Conservation (phyloP, 176 grass and related monocot species). For the Musa itinerans region DNA sequence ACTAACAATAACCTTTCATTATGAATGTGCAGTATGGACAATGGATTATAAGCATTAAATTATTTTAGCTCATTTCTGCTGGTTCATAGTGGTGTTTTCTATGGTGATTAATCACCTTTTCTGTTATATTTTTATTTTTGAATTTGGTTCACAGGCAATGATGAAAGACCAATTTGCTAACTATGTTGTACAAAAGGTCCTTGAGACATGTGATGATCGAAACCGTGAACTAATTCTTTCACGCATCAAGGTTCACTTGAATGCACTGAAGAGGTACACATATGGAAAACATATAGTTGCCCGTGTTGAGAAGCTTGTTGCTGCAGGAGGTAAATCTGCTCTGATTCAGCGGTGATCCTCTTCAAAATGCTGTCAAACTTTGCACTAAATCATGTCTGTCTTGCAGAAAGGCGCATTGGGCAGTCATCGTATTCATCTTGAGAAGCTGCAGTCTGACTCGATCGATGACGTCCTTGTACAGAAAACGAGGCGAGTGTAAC, state of each 20-base stretch:
- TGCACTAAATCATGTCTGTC: background rate
- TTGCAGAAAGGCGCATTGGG: slow-evolving; percentile 51
- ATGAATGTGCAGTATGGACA: no score
- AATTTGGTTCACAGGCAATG: slow-evolving; percentile 50
- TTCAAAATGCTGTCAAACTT: background rate
- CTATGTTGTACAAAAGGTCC: slow-evolving; percentile 95
- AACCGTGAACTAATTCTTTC: slow-evolving; percentile 88
- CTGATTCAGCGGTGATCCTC: background rate
- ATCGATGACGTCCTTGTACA: slow-evolving; percentile 64
- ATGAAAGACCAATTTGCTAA: slow-evolving; percentile 99
- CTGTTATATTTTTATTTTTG: background rate
- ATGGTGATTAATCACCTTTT: background rate
- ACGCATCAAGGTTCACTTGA: slow-evolving; percentile 95
- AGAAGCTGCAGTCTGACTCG: slow-evolving; percentile 32
- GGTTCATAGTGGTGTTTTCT: background rate
- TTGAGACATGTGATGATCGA: slow-evolving; percentile 86
- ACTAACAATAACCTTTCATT: no score
- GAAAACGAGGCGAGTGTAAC: slow-evolving; percentile 74
- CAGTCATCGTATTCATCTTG: slow-evolving; percentile 35
- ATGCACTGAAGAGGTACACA: slow-evolving; percentile 84
- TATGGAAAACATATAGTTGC: slow-evolving; percentile 96
- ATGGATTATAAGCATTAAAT: no score
- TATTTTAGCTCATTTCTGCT: background rate
- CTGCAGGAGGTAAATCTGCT: slow-evolving; percentile 55
- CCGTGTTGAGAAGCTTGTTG: slow-evolving; percentile 91